Base-by-base conservation (phyloP, 192 early-diverging fungal species). In the Backusella parvicylindrica region DNA sequence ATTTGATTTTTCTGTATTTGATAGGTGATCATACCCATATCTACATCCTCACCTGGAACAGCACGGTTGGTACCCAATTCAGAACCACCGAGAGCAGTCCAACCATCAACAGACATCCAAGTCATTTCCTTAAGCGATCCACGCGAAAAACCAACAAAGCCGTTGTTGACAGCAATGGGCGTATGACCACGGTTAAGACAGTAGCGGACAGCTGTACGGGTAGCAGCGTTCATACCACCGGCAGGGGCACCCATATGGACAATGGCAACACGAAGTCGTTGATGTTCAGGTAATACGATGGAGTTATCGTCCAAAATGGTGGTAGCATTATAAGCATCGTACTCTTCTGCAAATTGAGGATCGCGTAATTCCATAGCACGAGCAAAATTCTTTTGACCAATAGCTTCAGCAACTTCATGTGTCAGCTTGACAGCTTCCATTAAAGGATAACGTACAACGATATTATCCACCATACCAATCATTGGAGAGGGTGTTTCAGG, bases 141-240 rank as follows among this genome's bases (percentile, higher is more conserved):
- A 38, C 88, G 85, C 60, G 96, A 85, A 67, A 99, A 86, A 50
- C 97, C 97, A n/a, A 89, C 86, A 82, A 97, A 97, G 9, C 97
- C 96, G 78, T 98, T 99, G 80, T 89, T 86, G 73, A 99, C 95
- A 49, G 84, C 97, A 74, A 99, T 81, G 11, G 94, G 91, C 0
- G 84, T 89, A 73, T 98, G 96, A 0, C 97, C 97, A 69, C 92
- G 91, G 85, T 95, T 95, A 47, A 95, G 84, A 40, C 92, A 92
- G 40, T 94, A 88, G 16, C 95, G 91, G 31, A 92, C 96, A 1
- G 91, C 92, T 7, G 91, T 90, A 49, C 96, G 90, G 2, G 96
- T 97, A 2, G 97, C 97, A 35, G 96, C 91, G 83, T 98, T 99
- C 96, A 98, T 97, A 40, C 97, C 97, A 60, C 95, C 96, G 6